These are phyloP conservation scores for Cutaneotrichosporon cutaneum DNA, from an alignment of 1,284 basidiomycete genomes.

Conservation along the genomic window DNA sequence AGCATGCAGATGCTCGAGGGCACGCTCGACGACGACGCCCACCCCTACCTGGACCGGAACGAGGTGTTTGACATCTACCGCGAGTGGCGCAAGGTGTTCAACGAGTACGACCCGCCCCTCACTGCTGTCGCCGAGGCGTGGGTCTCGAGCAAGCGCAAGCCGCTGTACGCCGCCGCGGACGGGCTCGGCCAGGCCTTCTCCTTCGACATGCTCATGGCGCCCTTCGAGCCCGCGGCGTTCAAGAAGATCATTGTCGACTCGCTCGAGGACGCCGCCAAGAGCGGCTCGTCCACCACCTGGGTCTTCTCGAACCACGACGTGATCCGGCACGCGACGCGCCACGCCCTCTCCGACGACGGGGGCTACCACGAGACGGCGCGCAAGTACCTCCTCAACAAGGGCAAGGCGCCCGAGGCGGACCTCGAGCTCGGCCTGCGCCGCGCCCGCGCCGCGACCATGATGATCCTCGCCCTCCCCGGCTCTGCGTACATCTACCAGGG, in stretches of 20 bases:
- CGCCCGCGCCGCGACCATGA: slow-evolving; percentile 38
- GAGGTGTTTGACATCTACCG: slow-evolving; percentile 42
- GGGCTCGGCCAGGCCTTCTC: slow-evolving; percentile 47
- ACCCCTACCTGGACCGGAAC: slow-evolving; percentile 41
- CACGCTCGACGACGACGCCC: slow-evolving; percentile 25
- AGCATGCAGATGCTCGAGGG: slow-evolving; percentile 21
- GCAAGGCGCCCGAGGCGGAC: slow-evolving; percentile 26
- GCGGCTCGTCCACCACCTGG: slow-evolving; percentile 41
- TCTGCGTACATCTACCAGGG: slow-evolving; percentile 49
- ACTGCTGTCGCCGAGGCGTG: slow-evolving; percentile 49
- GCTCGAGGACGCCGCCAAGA: slow-evolving; percentile 27
- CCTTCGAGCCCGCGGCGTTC: slow-evolving; percentile 30
- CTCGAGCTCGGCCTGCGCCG: slow-evolving; percentile 32
- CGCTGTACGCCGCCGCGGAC: slow-evolving; percentile 38
- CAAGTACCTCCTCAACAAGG: slow-evolving; percentile 28
- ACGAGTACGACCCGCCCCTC: slow-evolving; percentile 46
- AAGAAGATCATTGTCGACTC: slow-evolving; percentile 30
- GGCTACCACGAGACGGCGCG: slow-evolving; percentile 21
- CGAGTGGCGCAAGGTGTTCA: slow-evolving; percentile 46
- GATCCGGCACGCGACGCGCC: slow-evolving; percentile 44
- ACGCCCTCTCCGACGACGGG: slow-evolving; percentile 32
- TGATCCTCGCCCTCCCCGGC: slow-evolving; percentile 45
- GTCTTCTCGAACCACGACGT: slow-evolving; percentile 48
- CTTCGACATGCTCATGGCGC: slow-evolving; percentile 46
- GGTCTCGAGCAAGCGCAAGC: slow-evolving; percentile 39